A percentile compares a stretch with the other conserved stretches of the same genome.
Evolutionary conservation across 768 basidiomycete species (phyloP).

Genomic region (Podaxis pistillaris): DNA sequence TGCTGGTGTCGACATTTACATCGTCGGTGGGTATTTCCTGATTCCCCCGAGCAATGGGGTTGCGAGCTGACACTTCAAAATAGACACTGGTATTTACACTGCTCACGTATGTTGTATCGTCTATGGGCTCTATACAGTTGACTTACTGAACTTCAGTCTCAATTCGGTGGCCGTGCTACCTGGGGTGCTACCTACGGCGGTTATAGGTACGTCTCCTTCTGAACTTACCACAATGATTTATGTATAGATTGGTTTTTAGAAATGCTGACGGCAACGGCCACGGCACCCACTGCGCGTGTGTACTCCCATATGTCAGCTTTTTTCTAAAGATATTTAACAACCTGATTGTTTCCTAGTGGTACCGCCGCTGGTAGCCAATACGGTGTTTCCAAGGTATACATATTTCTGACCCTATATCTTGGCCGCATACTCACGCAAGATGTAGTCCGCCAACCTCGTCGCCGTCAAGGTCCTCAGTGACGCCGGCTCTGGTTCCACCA

Average conservation of each 20-base stretch:
- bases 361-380: not conserved
- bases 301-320: not conserved
- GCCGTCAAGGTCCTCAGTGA: constrained; percentile 26
- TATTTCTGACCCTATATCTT: not conserved
- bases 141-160: constrained; percentile 4
- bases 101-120: not conserved
- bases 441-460: constrained; percentile 20
- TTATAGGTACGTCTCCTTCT: not conserved
- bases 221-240: not conserved
- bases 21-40: constrained; percentile 21
- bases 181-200: constrained; percentile 20
- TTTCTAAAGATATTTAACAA: not conserved
- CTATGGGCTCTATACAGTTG: not conserved
- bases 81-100: constrained; percentile 10
- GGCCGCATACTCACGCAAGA: not conserved
- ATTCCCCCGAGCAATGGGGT: not conserved
- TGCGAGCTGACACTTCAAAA: not conserved
- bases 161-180: constrained; percentile 22
- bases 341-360: not conserved
- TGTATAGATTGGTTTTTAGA: not conserved
- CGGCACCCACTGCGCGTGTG: not conserved
- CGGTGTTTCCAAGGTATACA: not conserved
- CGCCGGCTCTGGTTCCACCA: constrained; percentile 18
- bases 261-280: not conserved
- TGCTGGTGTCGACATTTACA: constrained; percentile 21